Base-by-base conservation (phyloP, 2,329 filamentous ascomycete species). In the Acarospora socialis region DNA sequence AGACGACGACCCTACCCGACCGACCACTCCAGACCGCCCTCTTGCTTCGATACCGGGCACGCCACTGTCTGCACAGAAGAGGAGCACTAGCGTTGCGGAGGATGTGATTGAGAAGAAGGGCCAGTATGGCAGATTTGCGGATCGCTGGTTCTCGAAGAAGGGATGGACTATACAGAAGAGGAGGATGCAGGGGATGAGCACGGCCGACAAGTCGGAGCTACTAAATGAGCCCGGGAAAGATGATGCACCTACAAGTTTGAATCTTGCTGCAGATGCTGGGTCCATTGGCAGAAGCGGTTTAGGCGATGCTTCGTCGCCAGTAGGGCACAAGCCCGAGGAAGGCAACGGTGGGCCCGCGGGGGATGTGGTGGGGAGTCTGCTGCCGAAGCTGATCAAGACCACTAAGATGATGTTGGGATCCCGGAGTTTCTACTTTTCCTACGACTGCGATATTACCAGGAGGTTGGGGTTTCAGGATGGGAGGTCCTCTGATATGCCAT, bases 381-480 rank as follows among this genome's bases (percentile, higher is more conserved):
- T 92, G 7, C 87, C 87, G 1, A 92, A 93, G 48, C 64, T 95
- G 22, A 55, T 98, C 24, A 71, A 79, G 23, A 92, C 81, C 19
- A 77, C 83, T 2, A 81, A 81, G 48, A 71, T 95, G 34, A 71
- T 93, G 38, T 87, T 94, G 49, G 76, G 80, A 1, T 84, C 79
- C 0, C 69, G 70, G 40, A 94, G 82, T 52, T 95, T 94, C 54
- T 95, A 79, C 61, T 98, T 87, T 53, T 86, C 86, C 1, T 94
- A 98, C 52, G 90, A 98, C 42, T 70, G 87, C 50, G 86, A 98
- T 51, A 70, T 98, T 30, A 95, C 90, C 1, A 70, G 77, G 34
- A 74, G 69, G 33, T 52, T 69, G 38, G 52, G 54, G 32, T 51
- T 53, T 21, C 55, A 61, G 44, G 52, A 54, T 26, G 33, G 52